A percentile compares a stretch with the other conserved stretches of the same genome.
phyloP scores from a whole-genome alignment of 441 rosid species.

The Gossypium gossypioides region DNA sequence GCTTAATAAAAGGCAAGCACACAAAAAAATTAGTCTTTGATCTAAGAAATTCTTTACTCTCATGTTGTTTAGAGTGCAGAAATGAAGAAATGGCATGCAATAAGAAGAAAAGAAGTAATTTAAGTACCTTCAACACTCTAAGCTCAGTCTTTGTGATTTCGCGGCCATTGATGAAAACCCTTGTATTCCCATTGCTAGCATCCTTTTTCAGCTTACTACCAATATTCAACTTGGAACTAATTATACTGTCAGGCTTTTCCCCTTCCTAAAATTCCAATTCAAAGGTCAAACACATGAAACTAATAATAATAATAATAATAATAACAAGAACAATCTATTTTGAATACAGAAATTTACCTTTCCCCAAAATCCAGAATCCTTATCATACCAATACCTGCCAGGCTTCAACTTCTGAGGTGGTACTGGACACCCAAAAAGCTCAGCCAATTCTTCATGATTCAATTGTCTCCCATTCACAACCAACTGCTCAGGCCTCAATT shows the following conservation, averaged over 20 bases:
- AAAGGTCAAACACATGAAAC: constrained; percentile 1
- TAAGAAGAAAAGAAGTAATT: background rate
- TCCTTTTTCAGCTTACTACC: constrained; percentile 37
- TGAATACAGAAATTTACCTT: constrained; percentile 27
- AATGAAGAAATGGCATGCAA: background rate
- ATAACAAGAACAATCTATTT: background rate
- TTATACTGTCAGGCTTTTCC: constrained; percentile 47
- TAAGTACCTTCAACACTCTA: constrained; percentile 28
- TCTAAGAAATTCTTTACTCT: background rate
- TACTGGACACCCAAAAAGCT: constrained; percentile 31
- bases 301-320: background rate
- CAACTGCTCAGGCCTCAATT: constrained; percentile 45
- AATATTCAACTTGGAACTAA: constrained; percentile 42
- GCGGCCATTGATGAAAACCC: constrained; percentile 50
- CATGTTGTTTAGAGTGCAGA: background rate
- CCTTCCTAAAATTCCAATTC: constrained; percentile 37
- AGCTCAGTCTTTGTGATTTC: constrained; percentile 44
- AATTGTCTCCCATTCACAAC: constrained; percentile 40
- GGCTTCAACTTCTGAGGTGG: constrained; percentile 52
- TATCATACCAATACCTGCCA: constrained; percentile 59
- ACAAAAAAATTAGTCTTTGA: background rate
- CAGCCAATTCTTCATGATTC: constrained; percentile 41
- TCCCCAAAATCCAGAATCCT: constrained; percentile 55
- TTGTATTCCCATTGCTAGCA: constrained; percentile 47
- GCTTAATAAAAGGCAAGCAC: background rate